Evolutionary conservation across 495 filamentous ascomycete genomes (phyloP), one percentile per base, ranked within the genome.

Genomic region (Tuber aestivum): DNA sequence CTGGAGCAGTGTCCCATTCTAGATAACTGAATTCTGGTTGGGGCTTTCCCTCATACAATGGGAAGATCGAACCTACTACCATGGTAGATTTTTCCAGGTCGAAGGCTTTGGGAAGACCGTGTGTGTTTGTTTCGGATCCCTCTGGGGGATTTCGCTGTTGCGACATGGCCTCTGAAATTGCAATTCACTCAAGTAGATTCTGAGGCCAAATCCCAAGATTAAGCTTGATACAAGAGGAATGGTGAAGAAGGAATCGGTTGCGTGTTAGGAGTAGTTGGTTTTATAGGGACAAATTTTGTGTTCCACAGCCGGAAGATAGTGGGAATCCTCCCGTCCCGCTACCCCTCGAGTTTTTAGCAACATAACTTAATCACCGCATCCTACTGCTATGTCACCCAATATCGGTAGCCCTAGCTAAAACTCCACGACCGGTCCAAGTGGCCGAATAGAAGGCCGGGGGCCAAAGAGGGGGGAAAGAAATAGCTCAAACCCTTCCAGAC

Each of bases 1-100:
- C 38, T 42, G 56, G 48, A 21, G 72, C 50, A 1, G 80, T 82
- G 5, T 69, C 73, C 80, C 81, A 82, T 72, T 82, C 77, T 56
- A 82, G 75, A 70, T 82, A 82, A 40, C 41, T 77, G 61, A 75
- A 80, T 7, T 35, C 74, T 16, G 23, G n/a, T 41, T 12, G 27
- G 12, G 18, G 16, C 27, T 20, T 35, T 20, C 35, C 32, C 27
- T 9, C 56, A 35, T 32, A 20, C 7, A 27, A 10, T 14, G 50
- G 6, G 3, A 14, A 1, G 27, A 12, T 2, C 27, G 14, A 65
- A 65, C 18, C 27, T 3, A 2, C 4, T 32, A 65, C 27, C 3
- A 65, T 35, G 27, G 10, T 20, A 65, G 14, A 16, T 35, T 65
- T 65, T 35, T 35, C 14, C 18, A 12, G 16, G 0, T 27, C 27